These are phyloP conservation scores for Eimeria mitis DNA, from an alignment of 169 alveolate genomes.

Conservation along the genomic window DNA sequence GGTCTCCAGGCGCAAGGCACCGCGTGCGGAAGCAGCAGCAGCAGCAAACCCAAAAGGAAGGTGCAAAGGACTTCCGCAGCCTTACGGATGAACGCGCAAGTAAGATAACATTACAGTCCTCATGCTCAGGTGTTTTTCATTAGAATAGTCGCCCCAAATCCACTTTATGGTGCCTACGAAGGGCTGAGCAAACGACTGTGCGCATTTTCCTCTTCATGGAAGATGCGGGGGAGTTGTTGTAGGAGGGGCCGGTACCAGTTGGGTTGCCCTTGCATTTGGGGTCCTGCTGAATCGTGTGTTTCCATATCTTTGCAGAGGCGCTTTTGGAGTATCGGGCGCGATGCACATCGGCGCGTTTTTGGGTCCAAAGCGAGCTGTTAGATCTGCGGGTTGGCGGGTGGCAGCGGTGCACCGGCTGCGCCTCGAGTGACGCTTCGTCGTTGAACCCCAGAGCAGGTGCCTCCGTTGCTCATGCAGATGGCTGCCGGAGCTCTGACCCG, in stretches of 20 bases:
- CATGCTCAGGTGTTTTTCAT: not conserved
- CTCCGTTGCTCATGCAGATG: slow-evolving; percentile 7
- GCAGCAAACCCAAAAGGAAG: not conserved
- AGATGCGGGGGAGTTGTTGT: not conserved
- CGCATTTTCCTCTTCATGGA: not conserved
- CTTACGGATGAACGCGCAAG: slow-evolving; percentile 59
- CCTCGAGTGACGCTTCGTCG: not conserved
- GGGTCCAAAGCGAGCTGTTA: slow-evolving; percentile 63
- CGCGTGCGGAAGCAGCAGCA: slow-evolving; percentile 64
- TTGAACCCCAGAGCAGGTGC: not conserved
- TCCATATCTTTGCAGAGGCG: slow-evolving; percentile 25
- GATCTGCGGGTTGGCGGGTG: slow-evolving; percentile 63
- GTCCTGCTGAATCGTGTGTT: not conserved
- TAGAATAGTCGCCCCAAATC: not conserved
- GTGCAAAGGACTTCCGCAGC: slow-evolving; percentile 18
- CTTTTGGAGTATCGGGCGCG: slow-evolving; percentile 62
- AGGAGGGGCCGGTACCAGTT: not conserved
- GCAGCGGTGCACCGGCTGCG: slow-evolving; percentile 22
- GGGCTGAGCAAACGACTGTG: not conserved
- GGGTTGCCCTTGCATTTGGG: not conserved
- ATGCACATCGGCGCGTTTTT: slow-evolving; percentile 69
- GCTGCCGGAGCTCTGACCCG: slow-evolving; percentile 19
- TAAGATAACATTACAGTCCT: not conserved
- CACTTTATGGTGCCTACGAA: not conserved
- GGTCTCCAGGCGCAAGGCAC: slow-evolving; percentile 6